Base-by-base conservation (phyloP, 805 yeast genomes). In the Lachancea fermentati region DNA sequence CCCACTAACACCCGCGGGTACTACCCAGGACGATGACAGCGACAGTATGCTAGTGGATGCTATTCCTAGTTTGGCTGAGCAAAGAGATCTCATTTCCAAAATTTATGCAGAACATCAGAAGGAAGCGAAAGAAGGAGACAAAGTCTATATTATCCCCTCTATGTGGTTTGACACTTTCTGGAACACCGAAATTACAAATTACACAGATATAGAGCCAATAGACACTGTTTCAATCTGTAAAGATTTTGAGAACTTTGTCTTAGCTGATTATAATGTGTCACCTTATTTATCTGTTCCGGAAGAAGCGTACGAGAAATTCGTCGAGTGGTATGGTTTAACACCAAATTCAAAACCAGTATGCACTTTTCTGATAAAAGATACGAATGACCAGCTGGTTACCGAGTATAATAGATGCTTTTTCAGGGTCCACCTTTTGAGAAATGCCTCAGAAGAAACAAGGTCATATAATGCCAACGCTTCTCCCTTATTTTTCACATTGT, bases 301-400 rank as follows among this genome's bases (percentile, higher is more conserved):
- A 5, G 57, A 62, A 4, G 66, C 73, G 2, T 80, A 75, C 48
- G 51, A 65, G 2, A 52, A 65, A 43, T 55, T 81, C 7, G 58
- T 55, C 1, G 63, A 66, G 24, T 75, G 82, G 79, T 80, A 78
- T 55, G 84, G 83, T 0, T 37, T 74, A 16, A 52, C 59, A 1
- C 68, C 70, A 1, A 55, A 52, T 4, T 63, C 71, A 4, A 44
- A 46, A 5, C 66, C 72, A 0, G 57, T 72, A 1, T 45, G 48
- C n/a, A 66, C 79, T 3, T 51, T 47, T 13, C 47, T 67, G 7
- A 50, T 70, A 16, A 35, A 43, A 9, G 63, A 61, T 29, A 57
- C 54, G 5, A 48, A 51, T 19, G 41, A 52, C 26, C 42, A 63
- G 34, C 41, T 65, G 44, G 43, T 60, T 26, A 62, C 67, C 17